Percentiles rank a stretch among this genome's conserved stretches.
These are phyloP conservation scores for Diaporthe aspalathi DNA, from an alignment of 2,329 filamentous ascomycete species.

Conservation along the genomic window DNA sequence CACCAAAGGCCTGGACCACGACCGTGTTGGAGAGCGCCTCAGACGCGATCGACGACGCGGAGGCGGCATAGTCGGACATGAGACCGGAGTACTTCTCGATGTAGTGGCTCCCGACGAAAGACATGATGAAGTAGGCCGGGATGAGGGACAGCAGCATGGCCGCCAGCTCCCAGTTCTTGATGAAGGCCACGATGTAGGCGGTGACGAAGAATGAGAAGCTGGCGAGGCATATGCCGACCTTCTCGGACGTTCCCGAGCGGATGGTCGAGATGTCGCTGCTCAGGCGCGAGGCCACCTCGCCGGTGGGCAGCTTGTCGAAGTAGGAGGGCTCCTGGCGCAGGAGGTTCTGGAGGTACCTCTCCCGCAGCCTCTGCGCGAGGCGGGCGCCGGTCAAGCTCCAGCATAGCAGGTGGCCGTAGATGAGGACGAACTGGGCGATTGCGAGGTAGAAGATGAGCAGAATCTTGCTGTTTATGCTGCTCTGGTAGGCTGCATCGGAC, in stretches of 20 bases:
- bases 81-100: slow-evolving; percentile 63
- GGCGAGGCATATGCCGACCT: slow-evolving; percentile 74
- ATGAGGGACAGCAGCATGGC: slow-evolving; percentile 73
- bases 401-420: slow-evolving; percentile 72
- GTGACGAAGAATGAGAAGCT: slow-evolving; percentile 75
- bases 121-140: slow-evolving; percentile 72
- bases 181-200: slow-evolving; percentile 75
- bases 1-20: slow-evolving; percentile 75
- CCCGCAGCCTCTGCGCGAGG: slow-evolving; percentile 71
- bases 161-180: slow-evolving; percentile 71
- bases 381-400: slow-evolving; percentile 74
- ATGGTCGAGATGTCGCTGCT: slow-evolving; percentile 75
- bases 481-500: slow-evolving; percentile 39
- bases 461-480: slow-evolving; percentile 44
- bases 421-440: slow-evolving; percentile 71
- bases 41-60: slow-evolving; percentile 71
- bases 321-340: slow-evolving; percentile 72
- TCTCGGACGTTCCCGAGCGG: slow-evolving; percentile 76
- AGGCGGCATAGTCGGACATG: slow-evolving; percentile 66
- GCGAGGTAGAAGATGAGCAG: slow-evolving; percentile 70
- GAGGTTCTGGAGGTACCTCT: slow-evolving; percentile 68
- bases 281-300: slow-evolving; percentile 73
- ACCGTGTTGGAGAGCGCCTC: slow-evolving; percentile 70
- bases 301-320: slow-evolving; percentile 72
- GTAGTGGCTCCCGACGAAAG: slow-evolving; percentile 67